Base-by-base conservation (phyloP, 1,139 yeast species). In the Spathaspora sp. region DNA sequence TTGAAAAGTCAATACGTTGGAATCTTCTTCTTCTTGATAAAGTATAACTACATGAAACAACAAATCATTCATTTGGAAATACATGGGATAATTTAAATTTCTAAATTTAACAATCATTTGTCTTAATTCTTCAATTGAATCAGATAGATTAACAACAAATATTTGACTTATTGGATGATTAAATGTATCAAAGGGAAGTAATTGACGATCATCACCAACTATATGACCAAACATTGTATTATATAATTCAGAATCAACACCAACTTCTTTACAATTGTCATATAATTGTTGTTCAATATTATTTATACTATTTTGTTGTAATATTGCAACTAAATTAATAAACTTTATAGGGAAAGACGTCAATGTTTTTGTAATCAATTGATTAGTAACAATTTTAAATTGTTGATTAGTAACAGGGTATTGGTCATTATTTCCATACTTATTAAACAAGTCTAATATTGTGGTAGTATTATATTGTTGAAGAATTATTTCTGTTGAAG, bases 81-180 rank as follows among this genome's bases (percentile, higher is more conserved):
- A 84, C 40, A 72, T 71, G 3, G 91, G 90, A 51, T 81, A 76
- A 33, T 58, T 61, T 40, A 55, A 61, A 51, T 71, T 70, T 46
- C 80, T 63, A 63, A 78, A 76, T 17, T 68, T 70, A 8, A 70
- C 74, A n/a, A 76, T 64, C 47, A 64, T 49, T 20, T 59, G 55
- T 25, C 74, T 55, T 36, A 83, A 62, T 5, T 70, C 61, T 11
- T 78, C 84, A 2, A 82, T 57, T 1, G 84, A 70, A 50, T 82
- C 84, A 10, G 57, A 52, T 10, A 68, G 68, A 43, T 50, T 65
- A 2, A 91, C 72, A 4, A 86, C 85, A 45, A 90, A 75, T 15
- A 91, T 65, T 44, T 91, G 89, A 1, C 90, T 78, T 1, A 90
- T 80, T 0, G 99, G 98, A 61, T 93, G 98, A 55, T 89, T 86